phyloP scores from a whole-genome alignment of 179 eudicot genomes.

The Drosera spatulata region DNA sequence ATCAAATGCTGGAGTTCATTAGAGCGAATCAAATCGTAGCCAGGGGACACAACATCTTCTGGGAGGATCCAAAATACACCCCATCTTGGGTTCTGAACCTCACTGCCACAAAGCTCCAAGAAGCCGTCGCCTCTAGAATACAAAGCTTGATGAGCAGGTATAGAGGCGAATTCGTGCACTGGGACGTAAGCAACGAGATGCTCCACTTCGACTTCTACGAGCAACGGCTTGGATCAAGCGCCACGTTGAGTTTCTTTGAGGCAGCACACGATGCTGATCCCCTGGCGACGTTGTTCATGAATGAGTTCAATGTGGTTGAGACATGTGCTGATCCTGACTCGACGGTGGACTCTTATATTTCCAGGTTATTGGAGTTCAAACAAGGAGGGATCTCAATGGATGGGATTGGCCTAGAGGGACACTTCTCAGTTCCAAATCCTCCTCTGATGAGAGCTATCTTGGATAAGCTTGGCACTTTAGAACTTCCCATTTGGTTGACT shows the following conservation, averaged over 20 bases:
- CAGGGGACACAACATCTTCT: slow-evolving; percentile 92
- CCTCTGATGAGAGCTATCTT: slow-evolving; percentile 67
- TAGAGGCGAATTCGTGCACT: slow-evolving; percentile 68
- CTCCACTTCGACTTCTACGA: slow-evolving; percentile 79
- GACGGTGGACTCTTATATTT: slow-evolving; percentile 55
- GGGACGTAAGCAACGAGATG: slow-evolving; percentile 92
- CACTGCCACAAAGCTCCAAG: slow-evolving; percentile 28
- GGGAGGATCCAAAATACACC: slow-evolving; percentile 66
- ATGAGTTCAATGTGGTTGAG: slow-evolving; percentile 88
- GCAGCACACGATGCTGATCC: slow-evolving; percentile 61
- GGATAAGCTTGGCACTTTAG: slow-evolving; percentile 68
- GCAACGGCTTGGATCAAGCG: slow-evolving; percentile 55
- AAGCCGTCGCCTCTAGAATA: slow-evolving; percentile 49
- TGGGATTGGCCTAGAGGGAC: slow-evolving; percentile 83
- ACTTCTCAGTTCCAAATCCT: slow-evolving; percentile 64
- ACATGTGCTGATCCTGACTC: slow-evolving; percentile 60
- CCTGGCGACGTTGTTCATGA: slow-evolving; percentile 67
- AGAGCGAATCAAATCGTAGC: slow-evolving; percentile 49
- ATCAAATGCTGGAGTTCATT: slow-evolving; percentile 62
- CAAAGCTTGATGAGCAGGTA: slow-evolving; percentile 49
- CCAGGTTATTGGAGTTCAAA: slow-evolving; percentile 43
- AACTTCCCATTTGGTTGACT: slow-evolving; percentile 83
- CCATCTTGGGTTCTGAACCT: slow-evolving; percentile 68
- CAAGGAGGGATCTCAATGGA: slow-evolving; percentile 54
- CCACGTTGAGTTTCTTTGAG: slow-evolving; percentile 46